Percentiles rank a stretch among this genome's conserved stretches.
Conservation (phyloP, 805 yeast species). For the Suhomyces sp. region DNA sequence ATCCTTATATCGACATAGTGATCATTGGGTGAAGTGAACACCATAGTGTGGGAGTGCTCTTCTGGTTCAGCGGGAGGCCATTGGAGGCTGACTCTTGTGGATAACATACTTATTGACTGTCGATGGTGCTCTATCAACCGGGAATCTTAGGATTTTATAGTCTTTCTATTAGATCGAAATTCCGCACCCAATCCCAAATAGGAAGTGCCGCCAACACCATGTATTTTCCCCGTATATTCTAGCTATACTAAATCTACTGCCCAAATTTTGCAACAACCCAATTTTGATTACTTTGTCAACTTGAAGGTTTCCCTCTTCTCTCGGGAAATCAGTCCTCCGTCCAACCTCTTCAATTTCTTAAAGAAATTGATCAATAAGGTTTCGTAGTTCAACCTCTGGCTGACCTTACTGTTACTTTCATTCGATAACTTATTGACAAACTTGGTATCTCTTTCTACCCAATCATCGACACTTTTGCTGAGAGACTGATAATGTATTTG, state of each 20-base stretch:
- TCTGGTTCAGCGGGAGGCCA: conserved; percentile 44
- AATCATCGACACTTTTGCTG: conserved; percentile 34
- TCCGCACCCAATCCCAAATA: not conserved
- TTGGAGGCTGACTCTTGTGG: conserved; percentile 47
- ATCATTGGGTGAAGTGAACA: conserved; percentile 41
- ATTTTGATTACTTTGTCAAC: not conserved
- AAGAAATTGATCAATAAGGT: conserved; percentile 34
- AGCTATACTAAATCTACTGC: not conserved
- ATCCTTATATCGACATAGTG: conserved; percentile 49
- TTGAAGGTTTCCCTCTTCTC: conserved; percentile 9
- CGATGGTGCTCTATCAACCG: not conserved
- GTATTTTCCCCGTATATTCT: not conserved
- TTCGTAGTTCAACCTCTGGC: conserved; percentile 31
- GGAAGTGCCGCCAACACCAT: not conserved
- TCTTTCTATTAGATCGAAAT: not conserved
- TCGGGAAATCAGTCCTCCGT: conserved; percentile 28
- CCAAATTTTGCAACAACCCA: not conserved
- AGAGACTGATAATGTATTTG: conserved; percentile 44
- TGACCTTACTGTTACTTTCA: conserved; percentile 17
- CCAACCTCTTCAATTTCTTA: conserved; percentile 30
- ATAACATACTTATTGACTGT: not conserved
- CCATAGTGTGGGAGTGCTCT: conserved; percentile 50
- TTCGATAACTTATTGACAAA: conserved; percentile 23
- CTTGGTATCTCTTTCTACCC: conserved; percentile 38
- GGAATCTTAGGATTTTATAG: not conserved